phyloP scores from a whole-genome alignment of 2,329 filamentous ascomycete genomes.

The Ascochyta lentis region DNA sequence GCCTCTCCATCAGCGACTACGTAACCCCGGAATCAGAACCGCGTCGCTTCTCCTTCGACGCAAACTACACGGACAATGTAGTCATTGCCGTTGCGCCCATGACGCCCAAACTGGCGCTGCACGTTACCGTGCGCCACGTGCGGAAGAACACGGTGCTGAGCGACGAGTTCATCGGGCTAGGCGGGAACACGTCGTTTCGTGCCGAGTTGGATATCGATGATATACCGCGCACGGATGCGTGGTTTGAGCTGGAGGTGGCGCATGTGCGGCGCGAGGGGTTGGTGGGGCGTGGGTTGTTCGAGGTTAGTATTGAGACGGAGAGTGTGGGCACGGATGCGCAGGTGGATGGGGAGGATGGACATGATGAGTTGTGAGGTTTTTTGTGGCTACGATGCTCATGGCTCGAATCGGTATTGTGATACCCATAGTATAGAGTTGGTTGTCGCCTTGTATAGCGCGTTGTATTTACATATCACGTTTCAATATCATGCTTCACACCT shows the following conservation, averaged over 20 bases:
- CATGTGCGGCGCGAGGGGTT: slow-evolving; percentile 21
- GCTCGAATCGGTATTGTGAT: too few relatives aligned
- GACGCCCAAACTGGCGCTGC: slow-evolving; percentile 20
- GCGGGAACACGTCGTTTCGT: slow-evolving; percentile 26
- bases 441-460: too few relatives aligned
- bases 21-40: slow-evolving; percentile 26
- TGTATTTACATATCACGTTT: too few relatives aligned
- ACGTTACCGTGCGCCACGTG: slow-evolving; percentile 26
- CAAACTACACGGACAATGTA: slow-evolving; percentile 21
- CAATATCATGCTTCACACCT: too few relatives aligned
- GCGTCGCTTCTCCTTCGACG: slow-evolving; percentile 28
- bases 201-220: slow-evolving; percentile 25
- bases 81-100: slow-evolving; percentile 26
- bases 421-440: too few relatives aligned
- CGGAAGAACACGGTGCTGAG: slow-evolving; percentile 24
- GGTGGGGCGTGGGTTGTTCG: slow-evolving; percentile 28
- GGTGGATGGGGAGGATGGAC: not conserved
- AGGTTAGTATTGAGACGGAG: slow-evolving; percentile 29
- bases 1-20: slow-evolving; percentile 28
- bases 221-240: slow-evolving; percentile 30
- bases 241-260: slow-evolving; percentile 33
- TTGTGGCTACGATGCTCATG: too few relatives aligned
- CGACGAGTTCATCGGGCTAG: slow-evolving; percentile 23
- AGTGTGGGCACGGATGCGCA: slow-evolving; percentile 1
- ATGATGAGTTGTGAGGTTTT: slow-evolving; percentile 5